These are phyloP conservation scores for Biscogniauxia sp. DNA, from an alignment of 2,329 filamentous ascomycete species.

Conservation along the genomic window DNA sequence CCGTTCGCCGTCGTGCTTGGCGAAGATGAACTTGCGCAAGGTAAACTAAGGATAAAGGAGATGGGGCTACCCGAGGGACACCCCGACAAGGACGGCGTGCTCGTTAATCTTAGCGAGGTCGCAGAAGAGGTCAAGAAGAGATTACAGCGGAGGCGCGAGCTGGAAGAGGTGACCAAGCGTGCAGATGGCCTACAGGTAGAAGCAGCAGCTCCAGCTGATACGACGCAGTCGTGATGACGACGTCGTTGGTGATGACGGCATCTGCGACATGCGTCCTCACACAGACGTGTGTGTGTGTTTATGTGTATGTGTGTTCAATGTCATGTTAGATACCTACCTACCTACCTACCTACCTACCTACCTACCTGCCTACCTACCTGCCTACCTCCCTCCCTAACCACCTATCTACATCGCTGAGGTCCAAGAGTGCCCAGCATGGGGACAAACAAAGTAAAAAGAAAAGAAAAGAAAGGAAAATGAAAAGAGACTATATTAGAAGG, in stretches of 20 bases:
- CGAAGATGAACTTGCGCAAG: slow-evolving; percentile 80
- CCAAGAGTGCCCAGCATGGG: background rate
- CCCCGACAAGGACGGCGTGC: slow-evolving; percentile 83
- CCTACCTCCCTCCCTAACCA: no score
- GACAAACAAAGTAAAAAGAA: background rate
- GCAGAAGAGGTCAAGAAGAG: slow-evolving; percentile 57
- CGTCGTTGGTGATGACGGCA: background rate
- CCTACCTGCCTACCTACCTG: no score
- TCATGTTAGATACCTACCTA: background rate
- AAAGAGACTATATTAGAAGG: background rate
- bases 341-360: no score
- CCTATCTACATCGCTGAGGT: background rate
- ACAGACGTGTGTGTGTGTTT: background rate
- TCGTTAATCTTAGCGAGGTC: slow-evolving; percentile 64
- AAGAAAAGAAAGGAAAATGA: background rate
- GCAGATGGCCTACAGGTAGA: slow-evolving; percentile 41
- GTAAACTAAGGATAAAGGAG: slow-evolving; percentile 85
- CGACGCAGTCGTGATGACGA: slow-evolving; percentile 5
- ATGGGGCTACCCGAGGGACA: slow-evolving; percentile 71
- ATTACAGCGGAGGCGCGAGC: slow-evolving; percentile 37
- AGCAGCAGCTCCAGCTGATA: slow-evolving; percentile 12
- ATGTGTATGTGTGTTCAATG: background rate
- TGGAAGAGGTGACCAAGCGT: slow-evolving; percentile 42
- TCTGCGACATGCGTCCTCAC: background rate
- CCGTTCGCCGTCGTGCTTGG: slow-evolving; percentile 88